Evolutionary conservation across 148 eudicot genomes (phyloP), one percentile per base, ranked within the genome.

Genomic region (Nepenthes mirabilis): DNA sequence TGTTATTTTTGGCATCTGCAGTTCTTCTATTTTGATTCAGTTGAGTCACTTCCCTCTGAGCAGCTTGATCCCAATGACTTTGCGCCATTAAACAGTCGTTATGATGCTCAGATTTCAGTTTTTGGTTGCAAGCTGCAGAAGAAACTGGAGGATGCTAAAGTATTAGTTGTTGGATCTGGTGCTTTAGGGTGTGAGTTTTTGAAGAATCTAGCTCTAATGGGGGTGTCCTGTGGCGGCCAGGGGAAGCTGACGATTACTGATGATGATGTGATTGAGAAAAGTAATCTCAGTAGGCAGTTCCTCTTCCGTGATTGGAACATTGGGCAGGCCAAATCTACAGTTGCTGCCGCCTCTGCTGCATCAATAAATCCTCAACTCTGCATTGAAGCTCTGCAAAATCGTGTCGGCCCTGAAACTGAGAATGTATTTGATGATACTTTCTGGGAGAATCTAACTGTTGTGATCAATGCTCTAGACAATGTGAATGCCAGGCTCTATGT

Each of bases 241-340:
- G 97, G 90, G 56, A 85, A 85, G 68, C 67, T 91, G 33, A 91
- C 95, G 12, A 68, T 91, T 45, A 91, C 95, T 43, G 97, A 91
- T 78, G 97, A 91, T 76, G 97, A 91, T 72, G 95, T 87, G 45
- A 87, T 91, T 49, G 97, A 91, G 77, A 91, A 85, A 73, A 91
- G 95, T 79, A 91, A 91, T 68, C 87, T 91, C 33, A 91, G 93
- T 45, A 77, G 97, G 76, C 95, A 91, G 59, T 87, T 91, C 69
- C 74, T 91, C 51, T 91, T 91, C 66, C 97, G 95, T 62, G 90
- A 91, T 71, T 91, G 91, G 97, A 91, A 91, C 76, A 91, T 91
- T 47, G 95, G 97, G 74, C 95, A 91, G 74, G 91, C 95, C 54
- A 91, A 91, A 72, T 91, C 97, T 33, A 83, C 87, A 58, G 97